Conservation (phyloP, 2,329 filamentous ascomycete genomes). For the Ophiocordyceps unilateralis region DNA sequence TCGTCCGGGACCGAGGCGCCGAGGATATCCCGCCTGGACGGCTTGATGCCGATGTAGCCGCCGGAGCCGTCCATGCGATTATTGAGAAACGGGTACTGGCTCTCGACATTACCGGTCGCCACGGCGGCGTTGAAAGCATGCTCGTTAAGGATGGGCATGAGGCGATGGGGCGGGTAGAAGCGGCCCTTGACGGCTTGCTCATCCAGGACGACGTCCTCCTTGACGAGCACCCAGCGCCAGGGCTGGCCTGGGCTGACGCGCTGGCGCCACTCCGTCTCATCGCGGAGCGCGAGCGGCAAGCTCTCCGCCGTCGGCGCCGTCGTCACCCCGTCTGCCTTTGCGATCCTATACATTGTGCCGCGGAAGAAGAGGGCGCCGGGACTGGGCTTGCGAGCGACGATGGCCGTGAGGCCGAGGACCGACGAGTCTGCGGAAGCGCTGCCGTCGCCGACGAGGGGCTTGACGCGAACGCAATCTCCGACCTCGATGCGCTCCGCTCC, state of each 20-base stretch:
- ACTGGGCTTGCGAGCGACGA: constrained; percentile 18
- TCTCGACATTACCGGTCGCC: constrained; percentile 20
- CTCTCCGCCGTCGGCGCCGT: constrained; percentile 17
- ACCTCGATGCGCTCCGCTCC: constrained; percentile 31
- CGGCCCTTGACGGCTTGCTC: constrained; percentile 32
- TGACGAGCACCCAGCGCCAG: constrained; percentile 22
- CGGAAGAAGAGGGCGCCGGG: constrained; percentile 21
- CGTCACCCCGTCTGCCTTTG: no score
- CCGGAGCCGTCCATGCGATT: constrained; percentile 28
- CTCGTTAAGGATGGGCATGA: constrained; percentile 32
- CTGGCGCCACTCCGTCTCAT: constrained; percentile 22
- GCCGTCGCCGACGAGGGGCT: constrained; percentile 18
- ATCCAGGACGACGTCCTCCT: constrained; percentile 27
- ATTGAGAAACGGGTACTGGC: constrained; percentile 32
- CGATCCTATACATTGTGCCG: constrained; percentile 21
- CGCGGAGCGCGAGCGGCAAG: constrained; percentile 22
- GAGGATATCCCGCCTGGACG: constrained; percentile 23
- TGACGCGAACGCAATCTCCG: constrained; percentile 30
- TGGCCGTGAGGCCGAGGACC: constrained; percentile 21
- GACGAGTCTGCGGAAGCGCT: constrained; percentile 12
- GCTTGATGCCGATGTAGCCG: constrained; percentile 22
- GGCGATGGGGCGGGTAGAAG: constrained; percentile 38
- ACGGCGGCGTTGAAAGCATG: constrained; percentile 19
- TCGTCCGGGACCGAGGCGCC: constrained; percentile 23
- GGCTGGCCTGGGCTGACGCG: constrained; percentile 14